phyloP scores from a whole-genome alignment of 306 rosid species.

The Glycine tomentella region DNA sequence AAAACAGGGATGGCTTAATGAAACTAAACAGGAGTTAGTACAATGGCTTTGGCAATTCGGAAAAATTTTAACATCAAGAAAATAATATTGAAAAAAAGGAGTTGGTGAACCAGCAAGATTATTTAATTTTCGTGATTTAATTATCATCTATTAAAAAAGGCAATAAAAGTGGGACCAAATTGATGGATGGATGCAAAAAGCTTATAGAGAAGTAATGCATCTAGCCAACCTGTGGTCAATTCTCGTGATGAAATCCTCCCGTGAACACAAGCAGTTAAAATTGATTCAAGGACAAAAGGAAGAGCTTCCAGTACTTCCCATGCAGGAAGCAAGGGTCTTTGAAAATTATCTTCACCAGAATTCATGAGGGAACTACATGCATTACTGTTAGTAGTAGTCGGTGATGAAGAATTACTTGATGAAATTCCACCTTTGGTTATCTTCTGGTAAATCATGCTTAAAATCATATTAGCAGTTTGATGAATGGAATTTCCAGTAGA shows the following conservation, averaged over 20 bases:
- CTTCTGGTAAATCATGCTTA: slow-evolving; percentile 76
- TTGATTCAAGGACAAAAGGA: slow-evolving; percentile 80
- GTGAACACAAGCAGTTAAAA: slow-evolving; percentile 81
- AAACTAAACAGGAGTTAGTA: slow-evolving; percentile 21
- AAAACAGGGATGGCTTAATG: slow-evolving; percentile 16
- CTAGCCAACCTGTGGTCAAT: slow-evolving; percentile 73
- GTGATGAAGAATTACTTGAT: slow-evolving; percentile 58
- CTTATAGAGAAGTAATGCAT: slow-evolving; percentile 42
- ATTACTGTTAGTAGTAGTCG: slow-evolving; percentile 54
- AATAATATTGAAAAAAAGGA: slow-evolving; percentile 4
- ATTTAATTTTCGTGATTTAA: slow-evolving; percentile 39
- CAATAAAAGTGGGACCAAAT: slow-evolving; percentile 19
- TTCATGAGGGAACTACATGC: slow-evolving; percentile 54
- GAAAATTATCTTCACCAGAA: slow-evolving; percentile 61
- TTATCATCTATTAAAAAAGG: slow-evolving; percentile 27
- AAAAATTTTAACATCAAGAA: slow-evolving; percentile 20
- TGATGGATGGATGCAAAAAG: slow-evolving; percentile 26
- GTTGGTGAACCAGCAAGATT: slow-evolving; percentile 29
- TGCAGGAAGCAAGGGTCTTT: slow-evolving; percentile 72
- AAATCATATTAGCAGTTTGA: slow-evolving; percentile 68
- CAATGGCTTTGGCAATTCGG: slow-evolving; percentile 11
- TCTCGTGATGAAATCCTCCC: slow-evolving; percentile 85
- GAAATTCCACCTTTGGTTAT: slow-evolving; percentile 63
- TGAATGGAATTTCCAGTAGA: slow-evolving; percentile 70
- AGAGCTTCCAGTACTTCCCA: slow-evolving; percentile 86